phyloP scores from a whole-genome alignment of 345 rosid genomes.

The Gossypium longicalyx region DNA sequence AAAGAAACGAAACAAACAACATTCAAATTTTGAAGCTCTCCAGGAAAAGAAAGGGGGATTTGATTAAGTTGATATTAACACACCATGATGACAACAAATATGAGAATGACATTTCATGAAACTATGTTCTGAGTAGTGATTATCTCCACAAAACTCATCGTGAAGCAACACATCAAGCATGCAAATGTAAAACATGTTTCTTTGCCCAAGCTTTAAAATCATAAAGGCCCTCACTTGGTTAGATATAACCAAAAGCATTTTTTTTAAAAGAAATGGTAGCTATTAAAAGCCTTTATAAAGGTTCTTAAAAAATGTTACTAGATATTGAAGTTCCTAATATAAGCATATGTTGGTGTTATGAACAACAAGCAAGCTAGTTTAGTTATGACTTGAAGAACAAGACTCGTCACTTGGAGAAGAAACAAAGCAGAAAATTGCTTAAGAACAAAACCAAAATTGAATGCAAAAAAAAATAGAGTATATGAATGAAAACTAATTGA shows the following conservation, averaged over 20 bases:
- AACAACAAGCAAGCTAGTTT: no score
- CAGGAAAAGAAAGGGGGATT: background rate
- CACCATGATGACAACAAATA: background rate
- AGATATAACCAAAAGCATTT: background rate
- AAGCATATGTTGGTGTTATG: no score
- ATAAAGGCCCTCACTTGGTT: background rate
- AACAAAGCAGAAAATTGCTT: no score
- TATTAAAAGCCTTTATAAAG: background rate
- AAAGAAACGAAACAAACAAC: constrained; percentile 19
- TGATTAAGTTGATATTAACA: background rate
- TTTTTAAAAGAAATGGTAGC: background rate
- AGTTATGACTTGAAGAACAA: no score
- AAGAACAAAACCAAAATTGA: no score
- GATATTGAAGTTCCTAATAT: no score
- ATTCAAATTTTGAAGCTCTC: background rate
- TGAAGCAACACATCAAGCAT: background rate
- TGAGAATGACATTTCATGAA: background rate
- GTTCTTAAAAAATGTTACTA: no score
- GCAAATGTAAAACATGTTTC: background rate
- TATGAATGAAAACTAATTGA: no score
- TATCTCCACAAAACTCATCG: background rate
- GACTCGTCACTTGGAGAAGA: no score
- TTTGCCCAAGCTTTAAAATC: background rate
- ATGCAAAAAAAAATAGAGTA: no score
- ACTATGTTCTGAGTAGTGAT: background rate